These are phyloP conservation scores for Verticillium longisporum DNA, from an alignment of 2,329 filamentous ascomycete species.

Conservation along the genomic window DNA sequence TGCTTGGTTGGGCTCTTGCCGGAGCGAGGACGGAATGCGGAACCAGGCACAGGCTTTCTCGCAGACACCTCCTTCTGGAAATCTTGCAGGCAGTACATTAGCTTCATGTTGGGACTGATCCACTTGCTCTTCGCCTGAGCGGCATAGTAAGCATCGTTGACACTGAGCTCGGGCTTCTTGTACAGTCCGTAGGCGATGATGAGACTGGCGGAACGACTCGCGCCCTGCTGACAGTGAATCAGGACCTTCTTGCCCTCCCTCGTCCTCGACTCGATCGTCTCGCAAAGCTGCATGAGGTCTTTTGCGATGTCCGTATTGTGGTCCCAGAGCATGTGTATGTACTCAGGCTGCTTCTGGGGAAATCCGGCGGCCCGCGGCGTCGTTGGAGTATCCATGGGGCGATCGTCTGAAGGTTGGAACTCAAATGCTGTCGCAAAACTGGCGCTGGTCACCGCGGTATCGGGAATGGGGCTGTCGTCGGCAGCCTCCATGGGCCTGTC, in stretches of 20 bases:
- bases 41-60: conserved; percentile 36
- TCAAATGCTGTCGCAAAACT: conserved; percentile 58
- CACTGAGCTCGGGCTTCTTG: conserved; percentile 66
- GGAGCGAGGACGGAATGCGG: conserved; percentile 40
- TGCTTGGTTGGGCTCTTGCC: conserved; percentile 55
- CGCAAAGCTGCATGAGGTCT: conserved; percentile 68
- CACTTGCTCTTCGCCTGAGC: conserved; percentile 77
- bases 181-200: conserved; percentile 84
- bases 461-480: conserved; percentile 40
- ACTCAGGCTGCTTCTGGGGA: conserved; percentile 57
- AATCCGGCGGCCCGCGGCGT: conserved; percentile 46
- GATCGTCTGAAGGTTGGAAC: conserved; percentile 33
- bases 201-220: conserved; percentile 76
- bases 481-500: conserved; percentile 21
- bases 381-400: conserved; percentile 40
- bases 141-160: conserved; percentile 77
- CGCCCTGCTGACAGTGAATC: conserved; percentile 80
- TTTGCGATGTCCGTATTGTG: conserved; percentile 81
- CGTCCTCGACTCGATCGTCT: conserved; percentile 66
- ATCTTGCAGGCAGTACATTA: conserved; percentile 84
- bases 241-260: conserved; percentile 71
- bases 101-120: conserved; percentile 88
- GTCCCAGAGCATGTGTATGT: conserved; percentile 83
- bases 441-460: conserved; percentile 50
- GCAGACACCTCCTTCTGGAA: conserved; percentile 60